Base-by-base conservation (phyloP, 225 moss, liverwort and hornwort genomes). In the Marchantia paleacea region DNA sequence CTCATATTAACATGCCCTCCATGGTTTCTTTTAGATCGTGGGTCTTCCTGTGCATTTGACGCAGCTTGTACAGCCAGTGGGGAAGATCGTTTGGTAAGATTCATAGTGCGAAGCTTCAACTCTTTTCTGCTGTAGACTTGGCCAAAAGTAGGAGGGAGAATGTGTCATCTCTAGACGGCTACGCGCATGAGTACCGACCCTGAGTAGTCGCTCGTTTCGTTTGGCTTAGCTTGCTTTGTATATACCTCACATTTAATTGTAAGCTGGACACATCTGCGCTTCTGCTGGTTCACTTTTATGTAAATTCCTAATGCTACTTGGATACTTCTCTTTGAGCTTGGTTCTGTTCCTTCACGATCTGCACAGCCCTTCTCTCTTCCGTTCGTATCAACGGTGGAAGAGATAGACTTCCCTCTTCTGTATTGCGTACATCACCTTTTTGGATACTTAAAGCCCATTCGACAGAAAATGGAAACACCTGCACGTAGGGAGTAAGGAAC, bases 251-350 rank as follows among this genome's bases (percentile, higher is more conserved):
- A 53, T 54, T 75, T 20, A 58, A 76, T 47, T 30, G 11, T 47
- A 60, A 61, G 75, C 75, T 76, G 75, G 75, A 76, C 75, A 60
- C 58, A 60, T 22, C 58, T 76, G 75, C 60, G 57, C 75, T 76
- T 60, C 75, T 76, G 28, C 75, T 75, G 57, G 30, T 73, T 57
- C 53, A 52, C 31, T 75, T 75, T 8, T 58, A 75, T 73, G 72
- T 73, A 76, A 30, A 76, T 18, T 60, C 60, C 12, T 58, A 57
- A 15, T 60, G 0, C 12, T 64, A 52, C 72, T 51, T 52, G 72
- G 39, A 18, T 70, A 49, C 48, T 48, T 70, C 30, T 2, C 9
- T 4, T 68, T 24, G 25, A 65, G 65, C 65, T 65, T 65, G 25
- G 65, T 65, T 26, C n/a, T n/a, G 65, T 65, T 28, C 8, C 13